Evolutionary conservation across 2,329 filamentous ascomycete species (phyloP), one percentile per base, ranked within the genome.

Genomic region (Tolypocladium tundrense): DNA sequence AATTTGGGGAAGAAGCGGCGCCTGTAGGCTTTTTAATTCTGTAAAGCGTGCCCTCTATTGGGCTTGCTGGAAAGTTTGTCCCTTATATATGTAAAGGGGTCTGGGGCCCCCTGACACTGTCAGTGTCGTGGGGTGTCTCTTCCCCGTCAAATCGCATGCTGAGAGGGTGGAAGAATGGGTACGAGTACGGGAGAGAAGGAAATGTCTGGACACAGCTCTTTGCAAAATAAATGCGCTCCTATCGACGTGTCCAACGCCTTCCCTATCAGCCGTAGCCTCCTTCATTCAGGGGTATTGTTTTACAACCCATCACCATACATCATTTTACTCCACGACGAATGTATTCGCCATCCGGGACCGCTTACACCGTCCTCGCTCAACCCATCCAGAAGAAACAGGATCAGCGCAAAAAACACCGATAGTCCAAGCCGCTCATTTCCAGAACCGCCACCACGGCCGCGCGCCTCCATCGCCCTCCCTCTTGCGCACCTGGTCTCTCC

Each of bases 381-480:
- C 48, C 16, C 24, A 8, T 14, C 27, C 27, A 50, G 31, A 27
- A n/a, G 48, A 35, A 16, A 21, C 10, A n/a, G n/a, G 11, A 21
- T 10, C 31, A 37, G 5, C 19, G 37, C 9, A 5, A 21, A 21
- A 21, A 21, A 6, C 31, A 21, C 48, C 19, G 2, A 21, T 35
- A 21, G 5, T 21, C 31, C 31, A n/a, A 52, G n/a, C 9, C 19
- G 11, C 10, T 65, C 58, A 69, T 68, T 72, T 78, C 84, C 84
- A 87, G 66, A 87, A 86, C 69, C 80, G 79, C 82, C 83, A 87
- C 71, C 80, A 79, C 43, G 73, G 70, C 59, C 67, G 69, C 56
- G 67, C 70, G 10, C 65, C 66, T 16, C 63, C 66, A 14, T 65
- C 69, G 16, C 67, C 71, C 42, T 72, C 76, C 59, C 76, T 73